Conservation (phyloP, 805 yeast genomes). For the Candida silvatica region DNA sequence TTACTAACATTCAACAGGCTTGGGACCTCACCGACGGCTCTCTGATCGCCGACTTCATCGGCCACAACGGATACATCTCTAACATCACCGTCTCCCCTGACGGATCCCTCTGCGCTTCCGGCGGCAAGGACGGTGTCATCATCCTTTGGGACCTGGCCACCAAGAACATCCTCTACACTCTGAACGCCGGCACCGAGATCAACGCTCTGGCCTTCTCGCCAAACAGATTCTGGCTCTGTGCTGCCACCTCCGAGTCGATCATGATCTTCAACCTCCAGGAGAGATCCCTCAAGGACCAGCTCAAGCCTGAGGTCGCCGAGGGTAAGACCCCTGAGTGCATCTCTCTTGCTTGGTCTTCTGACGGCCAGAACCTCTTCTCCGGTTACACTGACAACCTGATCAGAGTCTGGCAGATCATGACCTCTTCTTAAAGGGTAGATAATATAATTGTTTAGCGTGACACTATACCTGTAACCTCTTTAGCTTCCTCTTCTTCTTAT, state of each 20-base stretch:
- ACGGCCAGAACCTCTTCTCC: slow-evolving; percentile 98
- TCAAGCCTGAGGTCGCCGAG: slow-evolving; percentile 95
- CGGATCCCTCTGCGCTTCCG: slow-evolving; percentile 98
- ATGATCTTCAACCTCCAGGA: slow-evolving; percentile 97
- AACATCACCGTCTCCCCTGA: slow-evolving; percentile 98
- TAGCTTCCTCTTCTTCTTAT: not conserved
- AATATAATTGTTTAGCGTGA: slow-evolving; percentile 2
- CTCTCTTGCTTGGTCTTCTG: slow-evolving; percentile 99
- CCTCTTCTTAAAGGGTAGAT: slow-evolving; percentile 36
- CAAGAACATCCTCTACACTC: slow-evolving; percentile 83
- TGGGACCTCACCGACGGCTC: slow-evolving; percentile 79
- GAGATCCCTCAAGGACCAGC: slow-evolving; percentile 90
- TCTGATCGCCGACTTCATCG: slow-evolving; percentile 92
- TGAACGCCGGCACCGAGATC: slow-evolving; percentile 92
- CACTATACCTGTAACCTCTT: not conserved
- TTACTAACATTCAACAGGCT: slow-evolving; percentile 42
- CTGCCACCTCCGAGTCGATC: slow-evolving; percentile 97
- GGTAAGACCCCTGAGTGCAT: slow-evolving; percentile 97
- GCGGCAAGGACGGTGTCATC: slow-evolving; percentile 99
- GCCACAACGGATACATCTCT: slow-evolving; percentile 99
- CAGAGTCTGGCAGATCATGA: slow-evolving; percentile 99
- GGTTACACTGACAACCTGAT: slow-evolving; percentile 99
- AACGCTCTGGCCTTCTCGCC: slow-evolving; percentile 99
- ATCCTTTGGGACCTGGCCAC: slow-evolving; percentile 95
- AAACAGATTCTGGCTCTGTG: slow-evolving; percentile 99